These are phyloP conservation scores for Clausena lansium DNA, from an alignment of 345 rosid species.

Conservation along the genomic window DNA sequence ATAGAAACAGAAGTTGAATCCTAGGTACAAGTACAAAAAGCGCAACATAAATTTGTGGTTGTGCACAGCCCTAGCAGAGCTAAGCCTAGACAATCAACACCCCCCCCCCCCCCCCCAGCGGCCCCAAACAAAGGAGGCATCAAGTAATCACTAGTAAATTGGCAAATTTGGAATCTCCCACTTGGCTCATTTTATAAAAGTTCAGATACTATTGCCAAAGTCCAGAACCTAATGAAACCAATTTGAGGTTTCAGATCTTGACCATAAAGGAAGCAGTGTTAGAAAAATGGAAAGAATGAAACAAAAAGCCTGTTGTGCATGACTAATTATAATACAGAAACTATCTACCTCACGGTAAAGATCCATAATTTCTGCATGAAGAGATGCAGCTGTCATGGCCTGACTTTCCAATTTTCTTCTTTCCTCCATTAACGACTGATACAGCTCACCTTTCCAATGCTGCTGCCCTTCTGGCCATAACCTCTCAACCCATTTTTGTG, in stretches of 20 bases:
- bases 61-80: background rate
- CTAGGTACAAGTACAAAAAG: background rate
- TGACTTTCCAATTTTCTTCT: conserved; percentile 65
- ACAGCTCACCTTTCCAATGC: conserved; percentile 60
- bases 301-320: background rate
- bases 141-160: background rate
- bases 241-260: background rate
- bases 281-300: background rate
- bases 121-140: no score
- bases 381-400: conserved; percentile 49
- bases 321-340: conserved; percentile 6
- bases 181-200: background rate
- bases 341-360: conserved; percentile 65
- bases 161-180: background rate
- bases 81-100: background rate
- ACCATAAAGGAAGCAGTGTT: background rate
- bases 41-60: background rate
- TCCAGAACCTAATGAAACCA: background rate
- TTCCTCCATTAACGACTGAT: conserved; percentile 75
- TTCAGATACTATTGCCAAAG: background rate
- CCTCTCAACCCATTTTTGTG: conserved; percentile 67
- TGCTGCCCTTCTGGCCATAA: conserved; percentile 70
- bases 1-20: background rate
- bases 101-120: no score
- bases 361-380: conserved; percentile 58